Percentiles rank a stretch among this genome's conserved stretches.
Conservation (phyloP, 139 green algal species). For the Picochlorum sp. region DNA sequence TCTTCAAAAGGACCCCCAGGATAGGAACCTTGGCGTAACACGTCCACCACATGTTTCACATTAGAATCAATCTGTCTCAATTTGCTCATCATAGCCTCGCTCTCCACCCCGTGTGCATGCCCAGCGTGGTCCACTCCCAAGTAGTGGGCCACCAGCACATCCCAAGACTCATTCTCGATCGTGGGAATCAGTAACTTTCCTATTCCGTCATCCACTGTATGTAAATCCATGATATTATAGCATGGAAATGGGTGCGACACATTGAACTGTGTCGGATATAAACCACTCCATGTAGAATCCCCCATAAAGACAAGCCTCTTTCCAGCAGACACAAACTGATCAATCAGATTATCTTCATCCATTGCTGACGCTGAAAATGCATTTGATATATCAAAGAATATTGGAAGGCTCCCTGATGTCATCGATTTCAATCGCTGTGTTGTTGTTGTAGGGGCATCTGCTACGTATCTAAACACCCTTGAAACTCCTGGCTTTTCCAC, state of each 20-base stretch:
- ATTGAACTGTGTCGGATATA: conserved; percentile 59
- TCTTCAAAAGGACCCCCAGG: conserved; percentile 37
- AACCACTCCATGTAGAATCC: conserved; percentile 87
- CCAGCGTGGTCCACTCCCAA: conserved; percentile 92
- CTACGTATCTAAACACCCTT: conserved; percentile 54
- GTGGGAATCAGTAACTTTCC: conserved; percentile 34
- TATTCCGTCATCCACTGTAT: conserved; percentile 91
- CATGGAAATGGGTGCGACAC: conserved; percentile 70
- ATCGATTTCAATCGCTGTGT: conserved; percentile 79
- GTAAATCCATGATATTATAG: conserved; percentile 87
- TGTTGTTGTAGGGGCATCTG: conserved; percentile 88
- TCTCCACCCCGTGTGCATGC: conserved; percentile 69
- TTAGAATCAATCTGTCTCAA: conserved; percentile 74
- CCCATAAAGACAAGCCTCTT: conserved; percentile 62
- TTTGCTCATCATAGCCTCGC: conserved; percentile 70
- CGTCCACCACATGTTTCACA: conserved; percentile 32
- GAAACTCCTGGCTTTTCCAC: background rate
- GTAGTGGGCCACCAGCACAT: conserved; percentile 86
- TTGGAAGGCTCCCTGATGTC: conserved; percentile 77
- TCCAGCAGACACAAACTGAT: conserved; percentile 54
- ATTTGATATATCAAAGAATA: conserved; percentile 86
- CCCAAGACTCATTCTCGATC: conserved; percentile 53
- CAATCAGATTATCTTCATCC: conserved; percentile 85
- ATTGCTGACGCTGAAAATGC: conserved; percentile 71
- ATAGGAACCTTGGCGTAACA: conserved; percentile 26